Percentiles rank a stretch among this genome's conserved stretches.
These are phyloP conservation scores for Aphanomyces euteiches DNA, from an alignment of 352 stramenopile genomes.

Conservation along the genomic window DNA sequence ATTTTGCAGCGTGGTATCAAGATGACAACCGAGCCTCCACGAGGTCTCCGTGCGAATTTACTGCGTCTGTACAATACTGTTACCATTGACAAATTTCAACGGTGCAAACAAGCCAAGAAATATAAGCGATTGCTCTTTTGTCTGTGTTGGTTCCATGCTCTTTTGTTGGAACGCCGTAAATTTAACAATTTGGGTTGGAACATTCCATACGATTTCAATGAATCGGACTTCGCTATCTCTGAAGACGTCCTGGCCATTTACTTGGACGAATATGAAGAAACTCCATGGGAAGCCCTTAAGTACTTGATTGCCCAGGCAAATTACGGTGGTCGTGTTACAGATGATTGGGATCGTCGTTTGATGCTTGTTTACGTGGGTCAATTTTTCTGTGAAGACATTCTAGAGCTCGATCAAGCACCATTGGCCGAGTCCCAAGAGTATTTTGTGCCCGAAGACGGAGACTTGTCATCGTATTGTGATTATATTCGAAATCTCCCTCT, in stretches of 20 bases:
- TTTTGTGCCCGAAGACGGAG: constrained; percentile 90
- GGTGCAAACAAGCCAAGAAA: constrained; percentile 81
- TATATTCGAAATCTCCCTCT: constrained; percentile 89
- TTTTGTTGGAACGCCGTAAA: constrained; percentile 93
- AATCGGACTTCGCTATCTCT: constrained; percentile 95
- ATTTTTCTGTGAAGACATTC: constrained; percentile 90
- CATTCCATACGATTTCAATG: constrained; percentile 97
- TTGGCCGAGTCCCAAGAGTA: constrained; percentile 91
- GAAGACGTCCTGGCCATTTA: constrained; percentile 95
- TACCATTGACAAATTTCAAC: constrained; percentile 77
- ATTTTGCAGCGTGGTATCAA: constrained; percentile 94
- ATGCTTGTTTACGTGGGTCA: constrained; percentile 96
- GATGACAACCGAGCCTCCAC: constrained; percentile 95
- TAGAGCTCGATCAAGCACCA: constrained; percentile 79
- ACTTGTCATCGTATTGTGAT: constrained; percentile 83
- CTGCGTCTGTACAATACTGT: constrained; percentile 93
- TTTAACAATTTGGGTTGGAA: constrained; percentile 97
- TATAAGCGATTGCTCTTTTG: constrained; percentile 93
- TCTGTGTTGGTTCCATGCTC: constrained; percentile 94
- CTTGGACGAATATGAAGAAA: constrained; percentile 90
- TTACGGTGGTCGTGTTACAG: constrained; percentile 94
- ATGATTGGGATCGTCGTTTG: constrained; percentile 94
- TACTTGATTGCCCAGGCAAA: constrained; percentile 96
- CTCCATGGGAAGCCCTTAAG: constrained; percentile 90
- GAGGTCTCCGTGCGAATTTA: constrained; percentile 90